Evolutionary conservation across 2,329 filamentous ascomycete genomes (phyloP).

Genomic region (Polytolypa hystricis): DNA sequence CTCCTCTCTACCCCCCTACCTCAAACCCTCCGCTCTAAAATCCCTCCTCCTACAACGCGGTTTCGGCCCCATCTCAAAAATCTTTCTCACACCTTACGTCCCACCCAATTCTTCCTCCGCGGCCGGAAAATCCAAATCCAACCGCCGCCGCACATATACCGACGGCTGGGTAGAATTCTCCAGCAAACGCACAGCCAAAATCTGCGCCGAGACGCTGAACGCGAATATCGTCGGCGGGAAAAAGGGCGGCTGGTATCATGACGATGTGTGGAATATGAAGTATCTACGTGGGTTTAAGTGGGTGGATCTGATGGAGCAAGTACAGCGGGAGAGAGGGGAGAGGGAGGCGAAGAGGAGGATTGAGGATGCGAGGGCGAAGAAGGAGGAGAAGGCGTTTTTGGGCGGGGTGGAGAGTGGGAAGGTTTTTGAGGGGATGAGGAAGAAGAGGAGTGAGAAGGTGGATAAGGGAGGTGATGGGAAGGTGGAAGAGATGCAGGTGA

Average conservation of each 20-base stretch:
- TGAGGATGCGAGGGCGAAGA: slow-evolving; percentile 31
- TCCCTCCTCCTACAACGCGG: slow-evolving; percentile 29
- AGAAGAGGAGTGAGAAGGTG: slow-evolving; percentile 31
- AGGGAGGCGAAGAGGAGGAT: slow-evolving; percentile 31
- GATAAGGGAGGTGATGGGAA: slow-evolving; percentile 10
- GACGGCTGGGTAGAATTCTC: slow-evolving; percentile 39
- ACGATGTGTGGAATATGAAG: slow-evolving; percentile 38
- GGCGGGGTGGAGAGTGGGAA: slow-evolving; percentile 31
- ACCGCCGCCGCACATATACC: slow-evolving; percentile 31
- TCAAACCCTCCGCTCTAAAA: slow-evolving; percentile 38
- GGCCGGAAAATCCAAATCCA: slow-evolving; percentile 20
- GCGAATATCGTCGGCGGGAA: slow-evolving; percentile 32
- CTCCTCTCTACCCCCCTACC: slow-evolving; percentile 36
- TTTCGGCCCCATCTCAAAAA: slow-evolving; percentile 32
- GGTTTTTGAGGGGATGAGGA: slow-evolving; percentile 33
- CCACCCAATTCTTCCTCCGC: slow-evolving; percentile 12
- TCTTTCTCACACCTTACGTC: slow-evolving; percentile 33
- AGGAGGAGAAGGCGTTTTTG: slow-evolving; percentile 35
- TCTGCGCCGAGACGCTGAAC: slow-evolving; percentile 36
- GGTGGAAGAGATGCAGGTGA: slow-evolving; percentile 13
- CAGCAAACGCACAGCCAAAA: slow-evolving; percentile 35
- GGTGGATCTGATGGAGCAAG: slow-evolving; percentile 35
- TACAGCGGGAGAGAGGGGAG: slow-evolving; percentile 32
- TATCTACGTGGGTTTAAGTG: slow-evolving; percentile 34
- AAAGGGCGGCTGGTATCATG: slow-evolving; percentile 36